These are phyloP conservation scores for Fusarium gaditjirri DNA, from an alignment of 2,329 filamentous ascomycete species.

Conservation along the genomic window DNA sequence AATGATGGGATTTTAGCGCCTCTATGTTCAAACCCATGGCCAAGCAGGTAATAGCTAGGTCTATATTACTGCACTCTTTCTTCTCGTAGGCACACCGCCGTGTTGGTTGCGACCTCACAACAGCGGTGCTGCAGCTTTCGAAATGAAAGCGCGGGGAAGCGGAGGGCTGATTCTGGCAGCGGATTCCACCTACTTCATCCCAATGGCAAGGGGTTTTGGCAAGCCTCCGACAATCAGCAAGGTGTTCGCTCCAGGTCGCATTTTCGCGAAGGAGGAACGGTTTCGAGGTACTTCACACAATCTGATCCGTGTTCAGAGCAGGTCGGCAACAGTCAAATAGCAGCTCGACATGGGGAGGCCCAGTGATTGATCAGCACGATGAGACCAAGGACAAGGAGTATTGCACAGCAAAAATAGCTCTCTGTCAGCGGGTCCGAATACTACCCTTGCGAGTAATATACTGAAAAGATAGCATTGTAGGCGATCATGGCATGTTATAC, in stretches of 20 bases:
- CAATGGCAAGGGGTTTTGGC: constrained; percentile 6
- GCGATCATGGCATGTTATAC: constrained; percentile 20
- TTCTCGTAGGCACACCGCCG: constrained; percentile 40
- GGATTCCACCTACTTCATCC: constrained; percentile 20
- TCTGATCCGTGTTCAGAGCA: neutral
- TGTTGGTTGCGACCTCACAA: constrained; percentile 26
- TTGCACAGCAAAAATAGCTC: constrained; percentile 16
- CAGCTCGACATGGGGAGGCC: neutral
- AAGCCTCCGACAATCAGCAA: neutral
- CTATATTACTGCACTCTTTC: constrained; percentile 33
- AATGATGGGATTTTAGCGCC: constrained; percentile 37
- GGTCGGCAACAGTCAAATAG: neutral
- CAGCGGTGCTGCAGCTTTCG: constrained; percentile 6
- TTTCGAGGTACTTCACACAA: neutral
- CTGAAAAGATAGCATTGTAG: constrained; percentile 14
- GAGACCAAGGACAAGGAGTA: neutral
- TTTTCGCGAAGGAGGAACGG: neutral
- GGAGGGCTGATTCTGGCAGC: constrained; percentile 19
- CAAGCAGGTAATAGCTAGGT: constrained; percentile 25
- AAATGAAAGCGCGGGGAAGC: constrained; percentile 33
- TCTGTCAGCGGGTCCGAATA: constrained; percentile 19
- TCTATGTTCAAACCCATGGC: constrained; percentile 22
- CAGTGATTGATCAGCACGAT: constrained; percentile 7
- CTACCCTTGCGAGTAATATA: constrained; percentile 8
- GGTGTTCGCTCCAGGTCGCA: neutral